A percentile compares a stretch with the other conserved stretches of the same genome.
Evolutionary conservation across 495 filamentous ascomycete species (phyloP).

Genomic region (Aspergillus ellipticus): DNA sequence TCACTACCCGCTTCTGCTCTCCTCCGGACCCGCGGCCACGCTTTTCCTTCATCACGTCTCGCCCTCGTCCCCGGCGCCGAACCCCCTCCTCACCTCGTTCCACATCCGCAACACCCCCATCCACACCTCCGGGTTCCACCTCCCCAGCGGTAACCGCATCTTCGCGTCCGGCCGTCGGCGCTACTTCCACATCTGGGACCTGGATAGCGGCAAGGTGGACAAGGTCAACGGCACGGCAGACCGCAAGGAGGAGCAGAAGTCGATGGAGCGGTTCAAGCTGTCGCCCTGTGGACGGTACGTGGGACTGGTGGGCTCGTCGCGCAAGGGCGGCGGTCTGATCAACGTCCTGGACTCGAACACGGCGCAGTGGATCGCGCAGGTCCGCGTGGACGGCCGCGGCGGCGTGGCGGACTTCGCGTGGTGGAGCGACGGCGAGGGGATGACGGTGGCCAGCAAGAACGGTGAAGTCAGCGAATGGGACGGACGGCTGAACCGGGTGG

Average conservation of each 20-base stretch:
- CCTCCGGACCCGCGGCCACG: constrained; percentile 77
- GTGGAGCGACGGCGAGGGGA: constrained; percentile 77
- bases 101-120: constrained; percentile 80
- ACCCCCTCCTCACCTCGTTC: constrained; percentile 84
- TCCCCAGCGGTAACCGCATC: constrained; percentile 49
- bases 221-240: constrained; percentile 69
- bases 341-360: constrained; percentile 80
- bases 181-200: constrained; percentile 94
- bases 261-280: constrained; percentile 84
- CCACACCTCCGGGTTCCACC: constrained; percentile 70
- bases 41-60: constrained; percentile 86
- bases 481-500: constrained; percentile 56
- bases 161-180: constrained; percentile 81
- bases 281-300: constrained; percentile 83
- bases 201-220: constrained; percentile 72
- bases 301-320: constrained; percentile 68
- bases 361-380: constrained; percentile 82
- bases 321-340: constrained; percentile 81
- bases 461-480: constrained; percentile 94
- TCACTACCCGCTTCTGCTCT: constrained; percentile 78
- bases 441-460: constrained; percentile 75
- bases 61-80: constrained; percentile 67
- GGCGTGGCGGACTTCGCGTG: constrained; percentile 87
- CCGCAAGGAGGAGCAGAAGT: constrained; percentile 77
- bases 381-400: constrained; percentile 74